Evolutionary conservation across 306 rosid genomes (phyloP), one percentile per base, ranked within the genome.

Genomic region (Fagus crenata): DNA sequence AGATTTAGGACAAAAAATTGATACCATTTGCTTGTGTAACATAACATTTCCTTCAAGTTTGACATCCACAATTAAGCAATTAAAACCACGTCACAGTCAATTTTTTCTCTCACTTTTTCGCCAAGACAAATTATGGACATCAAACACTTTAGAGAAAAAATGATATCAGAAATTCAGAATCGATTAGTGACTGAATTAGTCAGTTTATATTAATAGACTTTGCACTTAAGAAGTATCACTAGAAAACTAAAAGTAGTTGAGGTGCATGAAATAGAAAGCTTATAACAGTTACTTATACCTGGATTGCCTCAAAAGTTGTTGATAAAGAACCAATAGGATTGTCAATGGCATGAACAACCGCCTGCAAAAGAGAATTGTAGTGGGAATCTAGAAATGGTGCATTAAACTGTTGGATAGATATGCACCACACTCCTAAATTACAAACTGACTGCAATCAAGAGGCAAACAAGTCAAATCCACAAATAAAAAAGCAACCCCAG

Each of bases 251-350:
- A 61, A 33, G 35, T 13, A 5, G 68, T 33, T 33, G 18, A 61
- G n/a, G 18, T 32, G 41, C 68, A 33, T 32, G n/a, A 31, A 22
- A 61, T 61, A 40, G 68, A 33, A 12, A 33, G 68, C 5, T 64
- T 6, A 53, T 4, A 31, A 74, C 43, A 43, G 61, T 17, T 4
- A 75, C 43, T 32, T 59, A 55, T 78, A 93, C 97, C 97, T 89
- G 96, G 41, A 83, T 90, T 78, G 98, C 96, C 91, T 91, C 97
- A 80, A 90, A 91, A 69, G 96, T 91, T n/a, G 96, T 89, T 43
- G 97, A 93, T 85, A 91, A 74, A 53, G 93, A 93, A 79, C 93
- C 97, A 83, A 87, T 78, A 11, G 97, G 98, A 84, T 91, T 93
- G 83, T 91, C 92, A 39, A 91, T 83, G 75, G 96, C 93, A 82